A percentile compares a stretch with the other conserved stretches of the same genome.
Conservation (phyloP, 768 basidiomycete genomes). For the Sarcomyxa edulis region DNA sequence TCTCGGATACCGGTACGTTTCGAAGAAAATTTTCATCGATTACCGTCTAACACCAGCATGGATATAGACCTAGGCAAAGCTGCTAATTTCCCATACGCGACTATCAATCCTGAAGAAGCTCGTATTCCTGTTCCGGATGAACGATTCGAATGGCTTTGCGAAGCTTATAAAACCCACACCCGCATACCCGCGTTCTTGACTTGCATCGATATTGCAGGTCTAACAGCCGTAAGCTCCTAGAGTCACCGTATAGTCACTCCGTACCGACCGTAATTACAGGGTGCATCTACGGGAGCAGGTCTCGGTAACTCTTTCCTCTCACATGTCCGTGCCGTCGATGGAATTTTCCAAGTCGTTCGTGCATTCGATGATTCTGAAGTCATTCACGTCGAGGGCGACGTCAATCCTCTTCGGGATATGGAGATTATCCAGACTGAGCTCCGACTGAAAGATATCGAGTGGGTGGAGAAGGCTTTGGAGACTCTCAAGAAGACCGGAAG, state of each 20-base stretch:
- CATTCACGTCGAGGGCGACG: constrained; percentile 98
- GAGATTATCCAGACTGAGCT: constrained; percentile 94
- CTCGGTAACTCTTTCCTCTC: constrained; percentile 97
- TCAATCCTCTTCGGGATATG: constrained; percentile 95
- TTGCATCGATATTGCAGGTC: constrained; percentile 97
- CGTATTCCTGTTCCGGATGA: constrained; percentile 93
- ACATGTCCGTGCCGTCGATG: constrained; percentile 96
- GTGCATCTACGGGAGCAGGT: constrained; percentile 96
- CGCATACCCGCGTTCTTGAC: constrained; percentile 93
- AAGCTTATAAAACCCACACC: constrained; percentile 83
- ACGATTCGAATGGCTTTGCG: constrained; percentile 93
- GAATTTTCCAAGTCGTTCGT: constrained; percentile 97
- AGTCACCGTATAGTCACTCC: constrained; percentile 4
- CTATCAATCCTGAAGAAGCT: constrained; percentile 92
- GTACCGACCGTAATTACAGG: no score
- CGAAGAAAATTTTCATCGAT: neutral
- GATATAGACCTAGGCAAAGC: constrained; percentile 80
- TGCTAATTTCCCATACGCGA: constrained; percentile 96
- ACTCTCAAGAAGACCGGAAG: constrained; percentile 69
- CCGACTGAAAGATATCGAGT: constrained; percentile 95
- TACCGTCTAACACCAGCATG: constrained; percentile 10
- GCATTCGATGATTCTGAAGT: constrained; percentile 99
- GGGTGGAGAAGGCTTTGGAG: constrained; percentile 92
- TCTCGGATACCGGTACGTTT: constrained; percentile 80
- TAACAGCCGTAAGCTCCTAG: constrained; percentile 72